Base-by-base conservation (phyloP, 2,329 filamentous ascomycete species). In the Pyricularia sp. region DNA sequence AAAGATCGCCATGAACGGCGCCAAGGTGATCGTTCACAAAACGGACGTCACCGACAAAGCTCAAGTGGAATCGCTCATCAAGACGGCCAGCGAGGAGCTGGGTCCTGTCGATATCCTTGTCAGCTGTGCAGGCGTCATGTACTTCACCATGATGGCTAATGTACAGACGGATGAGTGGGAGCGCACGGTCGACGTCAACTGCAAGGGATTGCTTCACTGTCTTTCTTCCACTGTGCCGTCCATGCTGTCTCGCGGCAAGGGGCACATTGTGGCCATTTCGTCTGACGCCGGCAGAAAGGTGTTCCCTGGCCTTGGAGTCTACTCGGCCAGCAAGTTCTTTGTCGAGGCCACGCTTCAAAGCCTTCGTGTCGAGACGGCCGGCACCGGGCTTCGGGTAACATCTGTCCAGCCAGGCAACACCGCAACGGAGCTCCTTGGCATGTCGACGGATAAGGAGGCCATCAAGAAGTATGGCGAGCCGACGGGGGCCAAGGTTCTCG, bases 141-240 rank as follows among this genome's bases (percentile, higher is more conserved):
- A 93, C 78, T 93, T 87, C 76, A 93, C 90, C 65, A 87, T 93
- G 86, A 93, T 93, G 90, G 84, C 87, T 65, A 93, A 92, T 72
- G 82, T 79, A 19, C 82, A 88, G 68, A 83, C 79, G 0, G 88
- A 90, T 5, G 87, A 93, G 70, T 93, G 90, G 90, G 86, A 92
- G 68, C 87, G 84, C 66, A 93, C 89, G 0, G 89, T 93, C 57
- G 90, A 93, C 70, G 88, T 93, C 69, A 93, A 93, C 78, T 93
- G 90, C 84, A 93, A 93, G 76, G 90, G 90, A 49, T 81, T 93
- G 1, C 78, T 93, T 64, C 82, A 93, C 78, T 87, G 86, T 68
- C 80, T 93, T 3, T 83, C 88, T 0, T 82, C 87, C 1, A 85
- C 40, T n/a, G 40, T 49, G 16, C 40, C 40, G 4, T 49, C 40